These are phyloP conservation scores for Chaetomium globosum DNA, from an alignment of 2,329 filamentous ascomycete species.

Conservation along the genomic window DNA sequence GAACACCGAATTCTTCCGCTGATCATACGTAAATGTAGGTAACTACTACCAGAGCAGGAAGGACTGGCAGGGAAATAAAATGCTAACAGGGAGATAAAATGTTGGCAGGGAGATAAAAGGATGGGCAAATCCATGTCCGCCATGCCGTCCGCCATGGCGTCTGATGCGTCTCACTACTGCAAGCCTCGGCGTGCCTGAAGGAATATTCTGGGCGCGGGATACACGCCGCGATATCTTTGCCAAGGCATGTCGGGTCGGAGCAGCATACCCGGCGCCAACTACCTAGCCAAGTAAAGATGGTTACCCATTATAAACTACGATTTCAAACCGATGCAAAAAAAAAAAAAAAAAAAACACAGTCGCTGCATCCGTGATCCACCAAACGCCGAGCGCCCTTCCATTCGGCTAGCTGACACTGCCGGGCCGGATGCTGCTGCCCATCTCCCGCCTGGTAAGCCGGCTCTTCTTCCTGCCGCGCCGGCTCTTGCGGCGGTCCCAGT, in stretches of 20 bases:
- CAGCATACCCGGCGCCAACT: not conserved
- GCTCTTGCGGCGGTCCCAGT: conserved; percentile 17
- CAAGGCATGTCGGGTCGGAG: not conserved
- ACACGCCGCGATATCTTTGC: not conserved
- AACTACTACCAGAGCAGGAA: not conserved
- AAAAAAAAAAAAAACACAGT: too few species aligned
- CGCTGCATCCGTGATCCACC: not conserved
- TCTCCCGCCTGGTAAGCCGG: not conserved
- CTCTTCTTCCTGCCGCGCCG: not conserved
- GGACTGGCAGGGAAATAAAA: too few species aligned
- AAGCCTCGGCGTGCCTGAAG: not conserved
- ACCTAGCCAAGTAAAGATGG: not conserved
- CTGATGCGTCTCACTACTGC: not conserved
- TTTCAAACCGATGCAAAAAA: not conserved
- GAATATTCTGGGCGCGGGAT: not conserved
- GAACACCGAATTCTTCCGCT: not conserved
- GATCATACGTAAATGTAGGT: not conserved
- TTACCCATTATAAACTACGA: conserved; percentile 2
- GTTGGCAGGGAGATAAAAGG: too few species aligned
- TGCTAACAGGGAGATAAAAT: too few species aligned
- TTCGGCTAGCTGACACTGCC: not conserved
- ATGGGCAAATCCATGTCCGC: not conserved
- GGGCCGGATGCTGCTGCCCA: conserved; percentile 4
- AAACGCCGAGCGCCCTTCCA: conserved; percentile 10
- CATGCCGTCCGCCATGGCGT: not conserved